Conservation (phyloP, 116 monocot genomes). For the Cymodocea nodosa region DNA sequence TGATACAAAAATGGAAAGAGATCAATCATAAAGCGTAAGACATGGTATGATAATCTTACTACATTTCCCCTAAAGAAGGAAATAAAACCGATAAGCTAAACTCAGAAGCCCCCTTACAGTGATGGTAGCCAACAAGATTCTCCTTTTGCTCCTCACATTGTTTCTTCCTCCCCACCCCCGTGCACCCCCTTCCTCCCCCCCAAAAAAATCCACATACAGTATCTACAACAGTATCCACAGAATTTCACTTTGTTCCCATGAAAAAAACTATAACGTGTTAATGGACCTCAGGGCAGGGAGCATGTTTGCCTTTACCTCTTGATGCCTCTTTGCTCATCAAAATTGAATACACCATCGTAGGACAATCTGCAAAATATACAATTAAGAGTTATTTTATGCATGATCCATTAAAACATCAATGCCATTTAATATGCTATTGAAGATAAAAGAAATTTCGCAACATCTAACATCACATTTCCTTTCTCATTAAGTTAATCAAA, state of each 20-base stretch:
- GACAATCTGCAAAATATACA: slow-evolving; percentile 5
- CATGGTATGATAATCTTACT: too few species aligned
- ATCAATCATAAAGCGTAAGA: too few species aligned
- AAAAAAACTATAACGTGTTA: background rate
- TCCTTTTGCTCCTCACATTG: background rate
- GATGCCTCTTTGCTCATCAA: slow-evolving; percentile 3
- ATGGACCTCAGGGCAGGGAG: slow-evolving; percentile 6
- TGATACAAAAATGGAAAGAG: too few species aligned
- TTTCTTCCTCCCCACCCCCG: background rate
- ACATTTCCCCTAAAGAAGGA: too few species aligned
- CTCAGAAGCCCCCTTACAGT: background rate
- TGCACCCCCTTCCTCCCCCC: too few species aligned
- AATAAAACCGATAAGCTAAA: background rate
- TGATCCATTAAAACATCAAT: background rate
- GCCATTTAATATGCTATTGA: background rate
- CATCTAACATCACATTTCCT: too few species aligned
- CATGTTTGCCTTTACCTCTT: background rate
- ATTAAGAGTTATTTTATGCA: background rate
- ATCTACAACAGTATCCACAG: slow-evolving; percentile 1
- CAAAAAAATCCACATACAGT: background rate
- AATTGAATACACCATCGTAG: background rate
- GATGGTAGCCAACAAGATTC: background rate
- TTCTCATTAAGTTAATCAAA: too few species aligned
- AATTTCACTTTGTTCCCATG: slow-evolving; percentile 2
- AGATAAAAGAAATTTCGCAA: too few species aligned